These are phyloP conservation scores for Kwoniella sp. DNA, from an alignment of 768 basidiomycete species.

Conservation along the genomic window DNA sequence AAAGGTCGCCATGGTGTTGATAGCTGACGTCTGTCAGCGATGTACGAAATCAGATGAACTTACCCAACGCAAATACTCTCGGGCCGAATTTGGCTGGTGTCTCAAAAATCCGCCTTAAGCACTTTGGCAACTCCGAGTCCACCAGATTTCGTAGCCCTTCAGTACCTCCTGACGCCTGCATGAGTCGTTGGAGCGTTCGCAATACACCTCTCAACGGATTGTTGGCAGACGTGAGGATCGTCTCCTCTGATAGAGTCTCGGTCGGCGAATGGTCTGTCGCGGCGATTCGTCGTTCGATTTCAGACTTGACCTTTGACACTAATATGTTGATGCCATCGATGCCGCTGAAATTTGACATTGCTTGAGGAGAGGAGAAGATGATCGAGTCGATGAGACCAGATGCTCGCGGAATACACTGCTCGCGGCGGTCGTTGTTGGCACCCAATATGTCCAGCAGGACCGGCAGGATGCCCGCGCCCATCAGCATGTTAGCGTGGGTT, in stretches of 20 bases:
- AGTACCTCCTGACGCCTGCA: constrained; percentile 85
- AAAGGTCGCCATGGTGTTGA: constrained; percentile 94
- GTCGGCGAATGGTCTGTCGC: constrained; percentile 2
- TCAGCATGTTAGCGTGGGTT: constrained; percentile 86
- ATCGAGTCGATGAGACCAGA: constrained; percentile 92
- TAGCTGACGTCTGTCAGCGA: constrained; percentile 62
- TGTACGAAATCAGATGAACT: constrained; percentile 36
- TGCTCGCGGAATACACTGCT: constrained; percentile 73
- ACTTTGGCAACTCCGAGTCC: constrained; percentile 80
- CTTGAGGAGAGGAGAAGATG: constrained; percentile 77
- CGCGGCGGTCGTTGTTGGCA: constrained; percentile 6
- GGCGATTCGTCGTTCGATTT: constrained; percentile 30
- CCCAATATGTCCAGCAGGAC: constrained; percentile 69
- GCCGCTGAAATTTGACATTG: constrained; percentile 82
- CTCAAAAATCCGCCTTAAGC: constrained; percentile 84
- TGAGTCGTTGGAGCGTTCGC: constrained; percentile 92
- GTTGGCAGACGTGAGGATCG: constrained; percentile 72
- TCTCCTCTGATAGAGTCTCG: constrained; percentile 59
- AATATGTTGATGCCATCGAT: constrained; percentile 81
- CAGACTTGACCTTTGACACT: constrained; percentile 74
- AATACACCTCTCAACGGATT: constrained; percentile 86
- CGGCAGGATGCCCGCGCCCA: constrained; percentile 88
- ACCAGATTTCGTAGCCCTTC: constrained; percentile 93
- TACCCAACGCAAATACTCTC: constrained; percentile 80
- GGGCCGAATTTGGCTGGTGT: constrained; percentile 82